Percentiles rank a stretch among this genome's conserved stretches.
Evolutionary conservation across 2,329 filamentous ascomycete genomes (phyloP).

Genomic region (Herpomyces periplanetae): DNA sequence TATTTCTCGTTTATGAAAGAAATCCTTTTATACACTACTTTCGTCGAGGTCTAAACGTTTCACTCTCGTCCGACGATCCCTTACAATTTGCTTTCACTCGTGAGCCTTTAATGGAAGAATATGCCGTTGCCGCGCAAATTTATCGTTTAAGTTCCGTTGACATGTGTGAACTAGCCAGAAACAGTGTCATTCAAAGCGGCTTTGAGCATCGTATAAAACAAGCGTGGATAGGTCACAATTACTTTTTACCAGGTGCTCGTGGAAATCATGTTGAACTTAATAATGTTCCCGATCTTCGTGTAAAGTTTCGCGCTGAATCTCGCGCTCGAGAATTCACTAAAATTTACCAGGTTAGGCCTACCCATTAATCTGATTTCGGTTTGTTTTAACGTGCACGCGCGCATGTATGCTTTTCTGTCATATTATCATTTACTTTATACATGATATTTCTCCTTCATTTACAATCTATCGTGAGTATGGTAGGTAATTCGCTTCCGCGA

Average conservation of each 20-base stretch:
- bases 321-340: too few relatives aligned
- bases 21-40: constrained; percentile 93
- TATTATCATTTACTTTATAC: too few relatives aligned
- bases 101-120: constrained; percentile 87
- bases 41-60: constrained; percentile 70
- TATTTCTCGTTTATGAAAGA: constrained; percentile 81
- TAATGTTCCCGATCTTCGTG: constrained; percentile 70
- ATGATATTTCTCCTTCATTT: too few relatives aligned
- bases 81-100: constrained; percentile 95
- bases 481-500: too few relatives aligned
- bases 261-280: constrained; percentile 85
- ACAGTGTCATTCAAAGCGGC: constrained; percentile 73
- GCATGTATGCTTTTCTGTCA: too few relatives aligned
- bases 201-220: constrained; percentile 66
- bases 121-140: constrained; percentile 85
- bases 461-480: too few relatives aligned
- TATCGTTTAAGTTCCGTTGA: constrained; percentile 89
- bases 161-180: constrained; percentile 92
- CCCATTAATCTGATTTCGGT: too few relatives aligned
- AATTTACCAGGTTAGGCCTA: too few relatives aligned
- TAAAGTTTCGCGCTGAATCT: constrained; percentile 69
- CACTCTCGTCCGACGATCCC: constrained; percentile 77
- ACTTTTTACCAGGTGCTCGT: constrained; percentile 29
- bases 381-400: too few relatives aligned
- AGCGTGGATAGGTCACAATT: constrained; percentile 53